Percentiles rank a stretch among this genome's conserved stretches.
These are phyloP conservation scores for Penicillium coffeae DNA, from an alignment of 495 filamentous ascomycete species.

Conservation along the genomic window DNA sequence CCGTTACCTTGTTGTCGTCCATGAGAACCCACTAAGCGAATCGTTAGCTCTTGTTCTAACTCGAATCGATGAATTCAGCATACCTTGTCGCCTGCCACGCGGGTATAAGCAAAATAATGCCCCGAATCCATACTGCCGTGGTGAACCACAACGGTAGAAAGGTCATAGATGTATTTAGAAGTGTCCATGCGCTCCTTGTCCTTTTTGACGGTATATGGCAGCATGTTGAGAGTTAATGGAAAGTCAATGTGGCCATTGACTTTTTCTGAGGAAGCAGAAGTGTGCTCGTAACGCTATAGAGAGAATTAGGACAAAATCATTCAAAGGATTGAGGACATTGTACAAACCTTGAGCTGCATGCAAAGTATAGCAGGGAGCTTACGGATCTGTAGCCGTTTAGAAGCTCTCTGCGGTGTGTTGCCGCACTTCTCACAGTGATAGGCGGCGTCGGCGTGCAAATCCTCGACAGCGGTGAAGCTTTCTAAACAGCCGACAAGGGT, in stretches of 20 bases:
- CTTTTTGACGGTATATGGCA: conserved; percentile 73
- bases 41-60: conserved; percentile 13
- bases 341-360: conserved; percentile 80
- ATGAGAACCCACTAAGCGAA: conserved; percentile 74
- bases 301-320: not conserved
- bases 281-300: conserved; percentile 73
- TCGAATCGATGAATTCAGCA: conserved; percentile 18
- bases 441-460: conserved; percentile 62
- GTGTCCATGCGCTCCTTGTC: conserved; percentile 32
- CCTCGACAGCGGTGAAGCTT: conserved; percentile 69
- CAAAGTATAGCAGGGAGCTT: conserved; percentile 80
- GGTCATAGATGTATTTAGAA: conserved; percentile 68
- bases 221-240: conserved; percentile 81
- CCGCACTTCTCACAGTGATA: conserved; percentile 78
- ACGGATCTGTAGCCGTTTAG: conserved; percentile 75
- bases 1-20: conserved; percentile 84
- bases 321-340: not conserved
- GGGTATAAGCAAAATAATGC: conserved; percentile 84
- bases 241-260: conserved; percentile 78
- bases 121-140: conserved; percentile 80
- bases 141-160: conserved; percentile 82
- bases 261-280: conserved; percentile 63
- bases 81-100: conserved; percentile 67
- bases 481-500: conserved; percentile 74
- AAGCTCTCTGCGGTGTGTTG: conserved; percentile 63